Base-by-base conservation (phyloP, 371 early-diverging fungal genomes). In the Agmasoma carcini region DNA sequence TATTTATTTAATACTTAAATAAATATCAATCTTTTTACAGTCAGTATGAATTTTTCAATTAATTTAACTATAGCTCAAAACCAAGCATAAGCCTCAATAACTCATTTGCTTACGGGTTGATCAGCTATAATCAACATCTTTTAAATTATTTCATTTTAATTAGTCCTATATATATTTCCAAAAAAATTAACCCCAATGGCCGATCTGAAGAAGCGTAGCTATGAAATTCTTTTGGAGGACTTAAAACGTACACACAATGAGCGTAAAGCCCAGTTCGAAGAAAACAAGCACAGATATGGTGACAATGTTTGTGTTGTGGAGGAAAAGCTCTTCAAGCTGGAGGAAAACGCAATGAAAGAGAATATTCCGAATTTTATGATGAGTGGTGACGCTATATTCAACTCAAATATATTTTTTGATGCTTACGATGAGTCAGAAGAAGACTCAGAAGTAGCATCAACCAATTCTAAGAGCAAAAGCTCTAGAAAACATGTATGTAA, bases 401-500 rank as follows among this genome's bases (percentile, higher is more conserved):
- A 59, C 23, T 59, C 41, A 53, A 25, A 37, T 55, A 30, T 39
- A 43, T 15, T 41, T n/a, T n/a, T n/a, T n/a, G n/a, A n/a, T n/a
- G n/a, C n/a, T n/a, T n/a, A n/a, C n/a, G n/a, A n/a, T n/a, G 44
- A 53, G 27, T 22, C 23, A 25, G 33, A 57, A 7, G 37, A 19
- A 27, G 17, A 1, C 14, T 23, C 12, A 3, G 27, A 44, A 9
- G 41, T 14, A 4, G 4, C 27, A 6, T 22, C 33, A 11, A 33
- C 4, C 9, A 43, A 27, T 4, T 19, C 22, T 12, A 25, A 44
- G 1, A 22, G 33, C 14, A 41, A 63, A 23, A 56, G 55, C 27
- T 55, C 52, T 15, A 54, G 69, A 34, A 67, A 66, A 20, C 75
- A 68, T 48, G 66, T 64, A 27, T 76, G 77, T 58, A 58, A 54